Evolutionary conservation across 1,284 basidiomycete species (phyloP).

Genomic region (Ganoderma multipileum): DNA sequence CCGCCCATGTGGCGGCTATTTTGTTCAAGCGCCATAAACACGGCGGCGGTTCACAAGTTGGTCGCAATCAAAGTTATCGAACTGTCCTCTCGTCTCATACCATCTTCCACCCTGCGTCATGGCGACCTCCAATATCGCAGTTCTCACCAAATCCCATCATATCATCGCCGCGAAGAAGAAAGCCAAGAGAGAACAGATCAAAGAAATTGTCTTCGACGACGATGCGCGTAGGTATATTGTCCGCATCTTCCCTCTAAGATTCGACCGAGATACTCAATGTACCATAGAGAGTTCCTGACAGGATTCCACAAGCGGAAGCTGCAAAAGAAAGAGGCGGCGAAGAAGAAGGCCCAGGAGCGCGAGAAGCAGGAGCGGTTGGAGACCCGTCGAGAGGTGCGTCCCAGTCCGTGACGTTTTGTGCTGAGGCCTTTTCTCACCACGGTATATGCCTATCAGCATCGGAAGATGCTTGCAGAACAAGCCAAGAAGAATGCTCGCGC

Average conservation of each 20-base stretch:
- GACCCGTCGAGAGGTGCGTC: conserved; percentile 68
- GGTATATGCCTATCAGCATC: conserved; percentile 56
- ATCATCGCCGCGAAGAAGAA: conserved; percentile 68
- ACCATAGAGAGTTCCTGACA: conserved; percentile 77
- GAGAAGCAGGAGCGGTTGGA: conserved; percentile 76
- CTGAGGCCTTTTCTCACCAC: conserved; percentile 7
- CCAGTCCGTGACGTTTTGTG: conserved; percentile 6
- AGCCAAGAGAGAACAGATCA: conserved; percentile 63
- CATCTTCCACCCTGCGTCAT: conserved; percentile 14
- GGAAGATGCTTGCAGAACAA: conserved; percentile 71
- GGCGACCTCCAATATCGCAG: conserved; percentile 53
- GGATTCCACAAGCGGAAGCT: conserved; percentile 89
- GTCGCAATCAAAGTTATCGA: not conserved
- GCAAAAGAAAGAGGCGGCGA: conserved; percentile 74
- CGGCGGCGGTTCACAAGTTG: not conserved
- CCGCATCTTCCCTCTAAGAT: not conserved
- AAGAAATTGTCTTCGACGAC: conserved; percentile 81
- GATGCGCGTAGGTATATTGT: conserved; percentile 66
- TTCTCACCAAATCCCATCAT: conserved; percentile 66
- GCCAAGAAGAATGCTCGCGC: conserved; percentile 73
- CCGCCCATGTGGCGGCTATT: not conserved
- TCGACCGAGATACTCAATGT: not conserved
- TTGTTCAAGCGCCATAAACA: conserved; percentile 1
- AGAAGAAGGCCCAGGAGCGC: conserved; percentile 68
- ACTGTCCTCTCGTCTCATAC: not conserved